Evolutionary conservation across 2,329 filamentous ascomycete genomes (phyloP), one percentile per base, ranked within the genome.

Genomic region (Colletotrichum tabaci): DNA sequence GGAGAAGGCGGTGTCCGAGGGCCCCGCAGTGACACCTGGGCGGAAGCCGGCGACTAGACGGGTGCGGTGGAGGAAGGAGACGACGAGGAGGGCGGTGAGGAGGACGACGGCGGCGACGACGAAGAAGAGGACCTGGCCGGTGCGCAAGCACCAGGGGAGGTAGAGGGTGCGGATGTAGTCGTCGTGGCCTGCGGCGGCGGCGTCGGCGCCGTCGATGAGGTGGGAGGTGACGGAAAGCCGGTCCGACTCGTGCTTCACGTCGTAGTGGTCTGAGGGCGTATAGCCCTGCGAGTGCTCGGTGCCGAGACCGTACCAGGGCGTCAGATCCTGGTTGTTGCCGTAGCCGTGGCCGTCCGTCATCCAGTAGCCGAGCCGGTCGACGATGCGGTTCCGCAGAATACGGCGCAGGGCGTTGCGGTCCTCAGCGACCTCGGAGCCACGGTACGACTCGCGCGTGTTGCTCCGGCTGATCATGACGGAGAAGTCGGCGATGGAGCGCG

Each of bases 281-380:
- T 76, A 60, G 26, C 75, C 60, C 53, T 74, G 73, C 7, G 74
- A n/a, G 84, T 88, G 76, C 87, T 89, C 71, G 80, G 87, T 77
- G 80, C 94, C 94, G 67, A 97, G 89, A 2, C 91, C 90, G 78
- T 97, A 95, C 86, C 96, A 97, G 35, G 94, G 85, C 23, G 91
- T 90, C 23, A 30, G 30, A 30, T 81, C 78, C 5, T 88, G 87
- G 72, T 87, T 86, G 66, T 90, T 90, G 21, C 90, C 90, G 21
- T 91, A 87, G 72, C 87, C 86, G 66, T 90, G 90, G 23, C 90
- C 90, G 21, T 91, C 90, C 35, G 91, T 90, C 70, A 89, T 89
- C 94, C 95, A 98, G 81, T 97, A 97, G 8, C 95, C 94, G n/a
- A 98, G 87, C 55, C 93, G 88, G 76, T 96, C 91, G 6, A 88